phyloP scores from a whole-genome alignment of 1,284 basidiomycete genomes.

The Ceratobasidium sp. region DNA sequence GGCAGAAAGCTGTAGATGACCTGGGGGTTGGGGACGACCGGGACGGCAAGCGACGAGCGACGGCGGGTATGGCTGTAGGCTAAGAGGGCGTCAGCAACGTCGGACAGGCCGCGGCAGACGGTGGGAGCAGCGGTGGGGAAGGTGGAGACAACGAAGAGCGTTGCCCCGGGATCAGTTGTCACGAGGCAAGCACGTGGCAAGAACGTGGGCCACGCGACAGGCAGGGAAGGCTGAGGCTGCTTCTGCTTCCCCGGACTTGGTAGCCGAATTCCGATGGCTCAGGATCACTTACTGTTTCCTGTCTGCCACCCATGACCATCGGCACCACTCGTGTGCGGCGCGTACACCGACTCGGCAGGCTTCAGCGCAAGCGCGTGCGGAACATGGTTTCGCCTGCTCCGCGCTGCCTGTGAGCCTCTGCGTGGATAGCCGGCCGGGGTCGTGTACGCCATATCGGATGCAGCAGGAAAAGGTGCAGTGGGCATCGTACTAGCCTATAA shows the following conservation, averaged over 20 bases:
- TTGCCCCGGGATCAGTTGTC: not conserved
- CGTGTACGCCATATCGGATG: not conserved
- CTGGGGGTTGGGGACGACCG: not conserved
- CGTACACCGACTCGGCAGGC: not conserved
- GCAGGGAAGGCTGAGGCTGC: not conserved
- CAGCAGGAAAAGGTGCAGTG: slow-evolving; percentile 14
- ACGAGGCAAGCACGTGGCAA: slow-evolving; percentile 36
- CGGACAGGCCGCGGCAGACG: too few species aligned
- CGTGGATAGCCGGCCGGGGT: not conserved
- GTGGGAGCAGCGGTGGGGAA: not conserved
- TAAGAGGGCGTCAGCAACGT: slow-evolving; percentile 2
- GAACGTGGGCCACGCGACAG: slow-evolving; percentile 7
- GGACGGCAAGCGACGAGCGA: slow-evolving; percentile 10
- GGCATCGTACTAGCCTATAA: slow-evolving; percentile 9
- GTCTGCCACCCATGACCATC: not conserved
- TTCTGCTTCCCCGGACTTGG: not conserved
- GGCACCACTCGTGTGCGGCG: not conserved
- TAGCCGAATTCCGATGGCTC: too few species aligned
- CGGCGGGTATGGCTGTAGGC: slow-evolving; percentile 22
- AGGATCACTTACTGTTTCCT: not conserved
- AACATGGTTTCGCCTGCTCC: slow-evolving; percentile 4
- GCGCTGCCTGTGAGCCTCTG: slow-evolving; percentile 6
- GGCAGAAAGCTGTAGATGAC: slow-evolving; percentile 33
- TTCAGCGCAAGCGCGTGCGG: slow-evolving; percentile 35
- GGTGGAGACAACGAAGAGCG: slow-evolving; percentile 18